phyloP scores from a whole-genome alignment of 2,329 filamentous ascomycete species.

The Pseudocercospora macadamiae region DNA sequence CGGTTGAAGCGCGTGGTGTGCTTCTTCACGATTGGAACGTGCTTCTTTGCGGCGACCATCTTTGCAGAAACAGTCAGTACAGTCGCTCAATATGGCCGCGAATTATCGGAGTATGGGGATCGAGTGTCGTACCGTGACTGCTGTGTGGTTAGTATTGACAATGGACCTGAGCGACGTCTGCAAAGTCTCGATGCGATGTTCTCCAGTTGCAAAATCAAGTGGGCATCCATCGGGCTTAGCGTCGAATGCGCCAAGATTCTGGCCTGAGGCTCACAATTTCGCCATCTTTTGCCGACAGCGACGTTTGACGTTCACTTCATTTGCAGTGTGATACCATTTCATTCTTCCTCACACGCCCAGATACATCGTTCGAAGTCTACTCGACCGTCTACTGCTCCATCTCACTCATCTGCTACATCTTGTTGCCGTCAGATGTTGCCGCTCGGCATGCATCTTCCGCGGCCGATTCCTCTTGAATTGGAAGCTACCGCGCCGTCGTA shows the following conservation, averaged over 20 bases:
- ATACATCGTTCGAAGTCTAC: too few species aligned
- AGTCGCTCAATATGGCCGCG: background rate
- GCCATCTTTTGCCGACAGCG: background rate
- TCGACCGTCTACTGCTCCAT: too few species aligned
- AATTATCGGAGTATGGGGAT: too few species aligned
- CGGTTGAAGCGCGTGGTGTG: constrained; percentile 96
- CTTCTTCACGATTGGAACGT: constrained; percentile 99
- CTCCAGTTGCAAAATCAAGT: background rate
- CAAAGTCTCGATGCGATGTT: constrained; percentile 2
- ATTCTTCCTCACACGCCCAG: too few species aligned
- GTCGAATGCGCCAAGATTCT: background rate
- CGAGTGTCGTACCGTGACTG: constrained; percentile 26
- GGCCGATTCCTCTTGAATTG: background rate
- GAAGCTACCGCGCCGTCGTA: background rate
- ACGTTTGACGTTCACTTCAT: too few species aligned
- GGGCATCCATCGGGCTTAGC: background rate
- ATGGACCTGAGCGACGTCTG: constrained; percentile 2
- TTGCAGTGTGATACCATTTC: too few species aligned
- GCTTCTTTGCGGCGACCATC: constrained; percentile 99
- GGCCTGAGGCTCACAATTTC: background rate
- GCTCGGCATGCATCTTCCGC: background rate
- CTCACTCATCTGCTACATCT: too few species aligned
- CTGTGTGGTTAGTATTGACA: constrained; percentile 17
- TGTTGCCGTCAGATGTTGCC: background rate
- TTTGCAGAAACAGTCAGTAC: constrained; percentile 40